phyloP scores from a whole-genome alignment of 1,284 basidiomycete genomes.

The Hemileccinum hortonii region DNA sequence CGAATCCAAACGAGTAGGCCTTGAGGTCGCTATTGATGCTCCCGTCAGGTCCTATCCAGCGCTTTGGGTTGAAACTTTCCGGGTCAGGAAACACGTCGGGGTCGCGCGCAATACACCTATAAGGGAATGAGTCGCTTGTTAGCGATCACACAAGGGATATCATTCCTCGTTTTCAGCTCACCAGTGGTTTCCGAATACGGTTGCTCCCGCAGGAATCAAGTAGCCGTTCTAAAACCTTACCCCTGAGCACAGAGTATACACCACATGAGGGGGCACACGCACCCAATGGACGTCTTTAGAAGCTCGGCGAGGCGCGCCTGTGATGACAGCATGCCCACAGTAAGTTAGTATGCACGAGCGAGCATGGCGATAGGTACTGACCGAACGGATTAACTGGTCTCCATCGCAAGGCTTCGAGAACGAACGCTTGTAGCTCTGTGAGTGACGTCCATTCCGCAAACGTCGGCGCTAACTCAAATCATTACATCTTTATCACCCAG shows the following conservation, averaged over 20 bases:
- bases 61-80: conserved; percentile 55
- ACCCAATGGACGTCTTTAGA: conserved; percentile 27
- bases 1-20: conserved; percentile 60
- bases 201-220: conserved; percentile 58
- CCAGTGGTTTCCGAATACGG: conserved; percentile 62
- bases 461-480: conserved; percentile 18
- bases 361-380: conserved; percentile 3
- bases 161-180: conserved; percentile 14
- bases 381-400: conserved; percentile 29
- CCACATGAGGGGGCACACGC: not conserved
- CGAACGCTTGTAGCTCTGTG: conserved; percentile 26
- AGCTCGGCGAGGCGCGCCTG: conserved; percentile 14
- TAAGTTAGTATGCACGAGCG: not conserved
- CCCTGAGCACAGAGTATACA: not conserved
- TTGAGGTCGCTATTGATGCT: conserved; percentile 49
- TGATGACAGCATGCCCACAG: conserved; percentile 11
- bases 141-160: too few relatives aligned
- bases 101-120: conserved; percentile 53
- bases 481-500: not conserved
- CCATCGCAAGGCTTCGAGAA: conserved; percentile 29
- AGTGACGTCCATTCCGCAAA: conserved; percentile 25
- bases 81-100: conserved; percentile 59
- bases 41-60: conserved; percentile 56
- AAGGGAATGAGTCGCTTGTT: too few relatives aligned
- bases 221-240: conserved; percentile 43